These are phyloP conservation scores for Alternaria solani DNA, from an alignment of 2,329 filamentous ascomycete genomes.

Conservation along the genomic window DNA sequence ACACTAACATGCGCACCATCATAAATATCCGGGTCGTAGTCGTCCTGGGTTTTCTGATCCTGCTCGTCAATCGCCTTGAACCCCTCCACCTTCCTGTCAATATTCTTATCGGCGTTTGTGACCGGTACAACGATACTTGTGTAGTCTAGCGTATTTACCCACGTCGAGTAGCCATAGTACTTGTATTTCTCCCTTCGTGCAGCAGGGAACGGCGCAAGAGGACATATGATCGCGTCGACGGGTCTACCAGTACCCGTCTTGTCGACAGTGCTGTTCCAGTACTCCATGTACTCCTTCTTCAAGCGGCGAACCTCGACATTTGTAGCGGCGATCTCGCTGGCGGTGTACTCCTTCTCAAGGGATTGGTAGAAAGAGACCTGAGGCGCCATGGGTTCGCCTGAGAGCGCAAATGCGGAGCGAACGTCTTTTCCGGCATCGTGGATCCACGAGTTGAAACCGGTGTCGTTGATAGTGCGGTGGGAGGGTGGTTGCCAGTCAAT, in stretches of 20 bases:
- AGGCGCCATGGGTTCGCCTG: conserved; percentile 41
- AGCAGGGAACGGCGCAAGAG: conserved; percentile 50
- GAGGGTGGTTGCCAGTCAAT: conserved; percentile 40
- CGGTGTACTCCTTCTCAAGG: conserved; percentile 31
- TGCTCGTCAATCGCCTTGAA: conserved; percentile 38
- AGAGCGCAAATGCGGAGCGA: conserved; percentile 42
- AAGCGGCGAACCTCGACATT: conserved; percentile 42
- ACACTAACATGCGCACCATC: conserved; percentile 49
- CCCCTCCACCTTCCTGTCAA: conserved; percentile 35
- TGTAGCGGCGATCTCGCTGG: conserved; percentile 42
- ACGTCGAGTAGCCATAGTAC: conserved; percentile 47
- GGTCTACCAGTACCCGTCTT: conserved; percentile 40
- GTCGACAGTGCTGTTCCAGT: conserved; percentile 47
- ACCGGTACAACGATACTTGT: conserved; percentile 48
- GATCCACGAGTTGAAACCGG: conserved; percentile 36
- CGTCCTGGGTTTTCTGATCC: conserved; percentile 38
- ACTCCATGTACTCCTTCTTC: conserved; percentile 49
- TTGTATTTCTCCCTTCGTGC: conserved; percentile 38
- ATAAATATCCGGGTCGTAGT: conserved; percentile 51
- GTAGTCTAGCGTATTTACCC: conserved; percentile 45
- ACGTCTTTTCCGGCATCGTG: conserved; percentile 46
- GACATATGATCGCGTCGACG: conserved; percentile 50
- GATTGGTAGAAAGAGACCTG: conserved; percentile 35
- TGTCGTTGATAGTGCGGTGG: conserved; percentile 32
- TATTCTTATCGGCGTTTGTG: conserved; percentile 38